phyloP scores from a whole-genome alignment of 2,329 filamentous ascomycete genomes.

The Berkeleyomyces rouxiae region DNA sequence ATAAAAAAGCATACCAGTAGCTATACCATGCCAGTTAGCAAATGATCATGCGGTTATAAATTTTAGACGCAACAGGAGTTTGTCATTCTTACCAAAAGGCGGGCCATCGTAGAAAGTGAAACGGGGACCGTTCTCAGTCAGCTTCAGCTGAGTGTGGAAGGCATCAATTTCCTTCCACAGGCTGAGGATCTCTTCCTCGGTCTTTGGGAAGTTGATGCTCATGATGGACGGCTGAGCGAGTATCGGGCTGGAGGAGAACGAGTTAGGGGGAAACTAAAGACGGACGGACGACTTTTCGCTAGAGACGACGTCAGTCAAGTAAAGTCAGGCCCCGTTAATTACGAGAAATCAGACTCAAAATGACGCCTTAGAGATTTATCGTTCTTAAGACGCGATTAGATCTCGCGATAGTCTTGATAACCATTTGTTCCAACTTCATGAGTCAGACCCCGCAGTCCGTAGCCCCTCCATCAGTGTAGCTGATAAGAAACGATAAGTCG shows the following conservation, averaged over 20 bases:
- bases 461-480: conserved; percentile 6
- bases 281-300: not conserved
- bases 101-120: conserved; percentile 94
- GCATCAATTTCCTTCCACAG: conserved; percentile 17
- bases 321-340: not conserved
- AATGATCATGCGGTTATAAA: conserved; percentile 1
- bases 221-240: conserved; percentile 4
- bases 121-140: conserved; percentile 63
- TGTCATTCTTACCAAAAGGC: conserved; percentile 32
- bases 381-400: not conserved
- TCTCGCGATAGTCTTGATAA: not conserved
- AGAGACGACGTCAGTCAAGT: not conserved
- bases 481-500: not conserved
- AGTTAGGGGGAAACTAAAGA: not conserved
- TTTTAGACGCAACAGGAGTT: not conserved
- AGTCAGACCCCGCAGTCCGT: conserved; percentile 12
- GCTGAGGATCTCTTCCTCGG: conserved; percentile 16
- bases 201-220: conserved; percentile 17
- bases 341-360: not conserved
- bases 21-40: conserved; percentile 3
- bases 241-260: not conserved
- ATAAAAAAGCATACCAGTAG: conserved; percentile 12
- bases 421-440: not conserved
- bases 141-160: conserved; percentile 20
- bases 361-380: not conserved